Conservation (phyloP, 768 basidiomycete species). For the Daedaleopsis sinensis region DNA sequence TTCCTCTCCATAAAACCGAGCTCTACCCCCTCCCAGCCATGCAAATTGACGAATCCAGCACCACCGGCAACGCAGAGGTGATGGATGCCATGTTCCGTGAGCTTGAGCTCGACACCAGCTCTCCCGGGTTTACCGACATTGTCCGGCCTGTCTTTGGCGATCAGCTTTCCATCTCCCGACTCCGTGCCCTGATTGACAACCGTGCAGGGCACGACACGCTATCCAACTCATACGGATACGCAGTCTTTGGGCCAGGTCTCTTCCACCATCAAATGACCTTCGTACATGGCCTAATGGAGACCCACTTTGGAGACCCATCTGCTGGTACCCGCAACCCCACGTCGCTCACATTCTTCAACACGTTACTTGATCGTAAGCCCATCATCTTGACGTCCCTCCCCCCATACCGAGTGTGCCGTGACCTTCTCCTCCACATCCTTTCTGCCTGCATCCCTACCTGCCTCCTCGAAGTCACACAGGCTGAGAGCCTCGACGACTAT, state of each 20-base stretch:
- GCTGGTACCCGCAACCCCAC: constrained; percentile 32
- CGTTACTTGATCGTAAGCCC: constrained; percentile 36
- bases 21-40: constrained; percentile 34
- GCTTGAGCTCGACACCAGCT: constrained; percentile 22
- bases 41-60: constrained; percentile 42
- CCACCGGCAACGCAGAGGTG: constrained; percentile 37
- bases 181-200: constrained; percentile 33
- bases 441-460: constrained; percentile 39
- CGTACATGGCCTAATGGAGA: constrained; percentile 31
- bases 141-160: constrained; percentile 34
- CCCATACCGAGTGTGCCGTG: constrained; percentile 37
- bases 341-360: constrained; percentile 39
- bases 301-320: constrained; percentile 34
- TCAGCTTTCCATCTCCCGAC: constrained; percentile 40
- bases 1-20: constrained; percentile 33
- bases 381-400: constrained; percentile 40
- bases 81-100: constrained; percentile 29
- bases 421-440: constrained; percentile 39
- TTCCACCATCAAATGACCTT: constrained; percentile 40
- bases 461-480: constrained; percentile 14
- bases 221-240: constrained; percentile 27
- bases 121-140: constrained; percentile 1
- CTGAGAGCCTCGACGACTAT: constrained; percentile 25
- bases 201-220: constrained; percentile 32
- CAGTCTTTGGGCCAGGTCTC: constrained; percentile 35